Base-by-base conservation (phyloP, 192 early-diverging fungal genomes). In the Mortierella hygrophila region DNA sequence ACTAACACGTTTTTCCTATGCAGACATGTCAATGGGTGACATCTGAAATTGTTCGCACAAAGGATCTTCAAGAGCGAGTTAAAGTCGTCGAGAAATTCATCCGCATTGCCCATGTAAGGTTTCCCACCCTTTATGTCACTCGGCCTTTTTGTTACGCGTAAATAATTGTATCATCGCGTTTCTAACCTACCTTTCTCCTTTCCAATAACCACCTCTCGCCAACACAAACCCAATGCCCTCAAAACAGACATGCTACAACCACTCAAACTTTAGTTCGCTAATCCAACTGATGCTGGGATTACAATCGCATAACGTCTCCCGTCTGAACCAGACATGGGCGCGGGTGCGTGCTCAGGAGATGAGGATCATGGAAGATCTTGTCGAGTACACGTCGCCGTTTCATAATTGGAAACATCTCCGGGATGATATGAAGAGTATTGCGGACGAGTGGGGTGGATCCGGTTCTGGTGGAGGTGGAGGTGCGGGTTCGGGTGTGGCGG, bases 51-150 rank as follows among this genome's bases (percentile, higher is more conserved):
- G 77, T 94, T 16, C 13, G 68, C 18, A 89, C 88, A 4, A 44
- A n/a, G 15, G 76, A 88, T 49, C 20, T 88, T 35, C 88, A 90
- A 7, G 79, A 86, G 57, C 88, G 93, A 41, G 92, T 89, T 21
- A 87, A 81, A 68, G 90, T 93, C 1, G 89, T 94, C 26, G 93
- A 93, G 79, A 93, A 94, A 40, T 93, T 93, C 46, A 94, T 94
- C 55, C 81, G 91, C 23, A 85, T 94, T 21, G 93, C 93, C 18
- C 87, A 92, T 72, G 92, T 92, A 82, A 81, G 77, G 54, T 11
- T 4, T 40, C 29, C 11, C 42, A 20, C 44, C 41, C 41, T 35
- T 40, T 6, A 44, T 18, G 0, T 21, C 16, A 4, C 20, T 21
- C 49, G 3, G 4, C 8, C 44, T 42, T 26, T 3, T 23, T 46